Evolutionary conservation across 73 alveolate species (phyloP), one percentile per base, ranked within the genome.

Genomic region (Symbiodinium natans): DNA sequence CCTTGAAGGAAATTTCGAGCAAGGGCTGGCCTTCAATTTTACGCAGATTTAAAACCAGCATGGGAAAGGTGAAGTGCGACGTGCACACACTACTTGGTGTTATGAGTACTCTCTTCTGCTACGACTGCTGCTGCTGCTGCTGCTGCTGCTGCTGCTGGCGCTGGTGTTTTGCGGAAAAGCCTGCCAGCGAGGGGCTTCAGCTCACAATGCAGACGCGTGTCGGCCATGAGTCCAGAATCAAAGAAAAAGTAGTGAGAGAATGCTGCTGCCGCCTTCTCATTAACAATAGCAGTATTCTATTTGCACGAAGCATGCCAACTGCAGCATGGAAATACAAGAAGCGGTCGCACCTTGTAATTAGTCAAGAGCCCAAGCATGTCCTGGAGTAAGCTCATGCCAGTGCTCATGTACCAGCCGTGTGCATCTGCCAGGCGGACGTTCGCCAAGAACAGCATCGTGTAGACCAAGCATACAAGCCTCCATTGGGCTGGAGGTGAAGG

Each of bases 321-420:
- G 21, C 68, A 52, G 15, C 15, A 52, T 10, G 21, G 68, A 52
- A 52, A 52, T 10, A 52, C 21, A 52, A 52, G 29, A 27, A 52
- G 68, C 2, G 68, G 68, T 52, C 68, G 29, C 29, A 52, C 68
- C 29, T 52, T 3, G 68, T 13, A n/a, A n/a, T n/a, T n/a, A 4
- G 68, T 52, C 68, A 52, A 6, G 68, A 52, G 68, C 68, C 68
- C 68, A 52, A 52, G 68, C 68, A 52, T 52, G 77, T 63, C 77
- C 77, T 63, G 77, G 77, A 63, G 77, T 27, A 63, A 27, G 77
- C 77, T 63, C 77, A 63, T 63, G 31, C 77, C 77, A 63, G 77
- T 63, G 77, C 77, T 63, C 34, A 25, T 21, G 2, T 9, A 63
- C 77, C 77, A 63, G 31, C 77, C 77, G 15, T 63, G 77, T 15